phyloP scores from a whole-genome alignment of 768 basidiomycete species.

The Termitomyces sp. region DNA sequence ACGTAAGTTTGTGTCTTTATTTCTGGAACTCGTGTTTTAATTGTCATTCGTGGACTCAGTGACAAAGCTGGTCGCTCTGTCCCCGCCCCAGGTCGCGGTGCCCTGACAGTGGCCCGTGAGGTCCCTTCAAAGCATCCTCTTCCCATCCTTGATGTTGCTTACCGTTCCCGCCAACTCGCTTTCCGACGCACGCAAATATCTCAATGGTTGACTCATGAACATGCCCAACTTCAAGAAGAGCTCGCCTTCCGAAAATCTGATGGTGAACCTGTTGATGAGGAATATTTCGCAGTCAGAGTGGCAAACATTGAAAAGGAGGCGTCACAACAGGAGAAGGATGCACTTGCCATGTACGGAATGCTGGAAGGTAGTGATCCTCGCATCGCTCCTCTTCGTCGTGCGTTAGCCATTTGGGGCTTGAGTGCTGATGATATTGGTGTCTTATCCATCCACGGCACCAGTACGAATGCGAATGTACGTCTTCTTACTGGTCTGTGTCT shows the following conservation, averaged over 20 bases:
- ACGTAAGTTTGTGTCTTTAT: conserved; percentile 47
- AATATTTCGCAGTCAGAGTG: conserved; percentile 72
- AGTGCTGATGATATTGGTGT: conserved; percentile 81
- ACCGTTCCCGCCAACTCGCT: conserved; percentile 88
- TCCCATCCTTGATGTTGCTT: conserved; percentile 77
- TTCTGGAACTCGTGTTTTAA: background rate
- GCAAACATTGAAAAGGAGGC: conserved; percentile 90
- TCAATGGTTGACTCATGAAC: conserved; percentile 91
- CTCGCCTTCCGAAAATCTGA: conserved; percentile 53
- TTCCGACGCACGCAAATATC: conserved; percentile 96
- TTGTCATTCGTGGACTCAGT: conserved; percentile 31
- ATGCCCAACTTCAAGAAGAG: conserved; percentile 78
- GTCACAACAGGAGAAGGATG: conserved; percentile 86
- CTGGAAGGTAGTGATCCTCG: conserved; percentile 81
- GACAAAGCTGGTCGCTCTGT: conserved; percentile 99
- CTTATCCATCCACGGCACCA: conserved; percentile 85
- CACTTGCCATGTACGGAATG: conserved; percentile 93
- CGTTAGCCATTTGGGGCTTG: conserved; percentile 95
- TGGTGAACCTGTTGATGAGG: conserved; percentile 49
- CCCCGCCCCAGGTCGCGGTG: conserved; percentile 94
- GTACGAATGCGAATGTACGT: conserved; percentile 75
- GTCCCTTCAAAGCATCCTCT: conserved; percentile 72
- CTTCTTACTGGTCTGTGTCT: background rate
- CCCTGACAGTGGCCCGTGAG: conserved; percentile 85
- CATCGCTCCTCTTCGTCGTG: conserved; percentile 89